These are phyloP conservation scores for Solanum sparsipilum DNA, from an alignment of 257 asterid species.

Conservation along the genomic window DNA sequence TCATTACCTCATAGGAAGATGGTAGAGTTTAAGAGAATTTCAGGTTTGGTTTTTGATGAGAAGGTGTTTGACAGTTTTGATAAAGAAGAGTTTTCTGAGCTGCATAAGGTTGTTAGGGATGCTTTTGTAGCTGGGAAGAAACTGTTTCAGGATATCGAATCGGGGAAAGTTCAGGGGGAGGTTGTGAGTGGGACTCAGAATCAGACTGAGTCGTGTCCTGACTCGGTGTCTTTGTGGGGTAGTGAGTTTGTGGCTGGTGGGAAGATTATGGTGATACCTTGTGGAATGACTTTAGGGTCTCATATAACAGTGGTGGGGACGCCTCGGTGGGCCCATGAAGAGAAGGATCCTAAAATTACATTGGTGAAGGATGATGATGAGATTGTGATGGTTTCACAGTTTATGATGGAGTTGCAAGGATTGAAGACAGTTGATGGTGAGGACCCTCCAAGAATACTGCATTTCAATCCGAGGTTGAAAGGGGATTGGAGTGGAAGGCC, in stretches of 20 bases:
- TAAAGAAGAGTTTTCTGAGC: constrained; percentile 54
- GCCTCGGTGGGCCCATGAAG: constrained; percentile 45
- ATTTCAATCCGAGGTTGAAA: constrained; percentile 77
- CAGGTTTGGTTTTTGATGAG: constrained; percentile 56
- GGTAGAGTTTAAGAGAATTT: constrained; percentile 44
- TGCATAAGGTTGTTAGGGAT: constrained; percentile 59
- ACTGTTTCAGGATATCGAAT: constrained; percentile 48
- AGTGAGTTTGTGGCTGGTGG: constrained; percentile 32
- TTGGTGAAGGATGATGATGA: constrained; percentile 20
- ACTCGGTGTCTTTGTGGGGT: constrained; percentile 45
- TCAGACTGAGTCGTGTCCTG: constrained; percentile 43
- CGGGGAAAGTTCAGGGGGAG: constrained; percentile 36
- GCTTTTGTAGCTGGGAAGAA: constrained; percentile 68
- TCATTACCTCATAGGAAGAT: constrained; percentile 22
- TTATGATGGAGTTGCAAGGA: constrained; percentile 85
- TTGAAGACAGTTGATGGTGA: constrained; percentile 83
- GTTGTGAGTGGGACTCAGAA: constrained; percentile 16
- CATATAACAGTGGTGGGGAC: constrained; percentile 79
- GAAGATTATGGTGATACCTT: constrained; percentile 63
- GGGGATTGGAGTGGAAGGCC: constrained; percentile 94
- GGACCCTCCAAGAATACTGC: constrained; percentile 89
- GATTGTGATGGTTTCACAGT: constrained; percentile 55
- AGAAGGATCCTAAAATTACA: constrained; percentile 31
- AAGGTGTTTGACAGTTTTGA: constrained; percentile 37
- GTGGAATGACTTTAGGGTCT: constrained; percentile 86